Evolutionary conservation across 1,284 basidiomycete species (phyloP).

Genomic region (Apiotrichum gamsii): DNA sequence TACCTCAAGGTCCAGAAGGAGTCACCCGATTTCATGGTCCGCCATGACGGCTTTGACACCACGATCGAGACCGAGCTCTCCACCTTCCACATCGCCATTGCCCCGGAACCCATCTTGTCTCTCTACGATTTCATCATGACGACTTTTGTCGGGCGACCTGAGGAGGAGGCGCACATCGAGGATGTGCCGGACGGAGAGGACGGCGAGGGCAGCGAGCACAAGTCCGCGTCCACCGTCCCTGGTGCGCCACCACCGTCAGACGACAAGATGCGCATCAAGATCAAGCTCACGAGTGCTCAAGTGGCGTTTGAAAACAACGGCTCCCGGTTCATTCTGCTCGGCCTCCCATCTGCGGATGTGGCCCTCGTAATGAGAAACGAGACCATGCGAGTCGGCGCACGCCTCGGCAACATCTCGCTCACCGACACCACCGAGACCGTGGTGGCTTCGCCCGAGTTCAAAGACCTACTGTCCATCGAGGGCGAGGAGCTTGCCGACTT

Average conservation of each 20-base stretch:
- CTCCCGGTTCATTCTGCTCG: constrained; percentile 71
- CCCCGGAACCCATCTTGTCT: constrained; percentile 83
- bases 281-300: constrained; percentile 85
- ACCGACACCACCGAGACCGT: constrained; percentile 68
- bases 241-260: constrained; percentile 7
- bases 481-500: constrained; percentile 94
- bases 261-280: constrained; percentile 72
- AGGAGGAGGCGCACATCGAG: constrained; percentile 46
- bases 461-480: constrained; percentile 86
- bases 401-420: constrained; percentile 78
- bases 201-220: constrained; percentile 1
- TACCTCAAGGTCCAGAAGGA: constrained; percentile 76
- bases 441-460: constrained; percentile 60
- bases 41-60: constrained; percentile 84
- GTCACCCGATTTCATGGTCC: constrained; percentile 78
- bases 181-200: constrained; percentile 22
- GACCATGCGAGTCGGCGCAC: constrained; percentile 73
- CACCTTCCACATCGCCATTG: constrained; percentile 83
- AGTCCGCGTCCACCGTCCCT: background rate
- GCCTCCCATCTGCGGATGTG: constrained; percentile 86
- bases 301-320: constrained; percentile 78
- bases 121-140: constrained; percentile 98
- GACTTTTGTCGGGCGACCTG: constrained; percentile 60
- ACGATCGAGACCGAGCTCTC: constrained; percentile 83
- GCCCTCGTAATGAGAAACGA: constrained; percentile 68